Conservation (phyloP, 1,284 basidiomycete genomes). For the Ceratobasidium sp. region DNA sequence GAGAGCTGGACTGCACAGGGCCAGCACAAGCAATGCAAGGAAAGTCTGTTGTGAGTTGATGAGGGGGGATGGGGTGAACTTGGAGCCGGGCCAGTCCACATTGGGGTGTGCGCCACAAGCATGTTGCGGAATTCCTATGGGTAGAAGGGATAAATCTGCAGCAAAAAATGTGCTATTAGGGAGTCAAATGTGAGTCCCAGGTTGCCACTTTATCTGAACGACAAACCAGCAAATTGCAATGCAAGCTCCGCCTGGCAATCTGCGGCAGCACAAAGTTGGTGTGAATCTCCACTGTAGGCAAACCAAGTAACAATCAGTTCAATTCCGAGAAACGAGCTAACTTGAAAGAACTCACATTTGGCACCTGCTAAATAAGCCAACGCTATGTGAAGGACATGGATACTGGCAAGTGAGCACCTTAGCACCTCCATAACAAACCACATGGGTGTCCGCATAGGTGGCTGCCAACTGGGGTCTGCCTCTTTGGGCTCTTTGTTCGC, state of each 20-base stretch:
- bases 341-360: conserved; percentile 1
- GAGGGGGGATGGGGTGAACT: not conserved
- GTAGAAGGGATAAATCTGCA: not conserved
- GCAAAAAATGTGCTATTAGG: not conserved
- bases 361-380: conserved; percentile 43
- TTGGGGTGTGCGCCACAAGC: not conserved
- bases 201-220: not conserved
- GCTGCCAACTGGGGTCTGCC: conserved; percentile 11
- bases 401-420: conserved; percentile 41
- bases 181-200: not conserved
- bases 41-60: not conserved
- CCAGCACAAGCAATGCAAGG: not conserved
- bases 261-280: conserved; percentile 19
- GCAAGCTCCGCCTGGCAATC: conserved; percentile 16
- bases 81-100: not conserved
- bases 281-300: conserved; percentile 21
- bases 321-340: too few relatives aligned
- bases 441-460: not conserved
- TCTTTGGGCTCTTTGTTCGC: too few relatives aligned
- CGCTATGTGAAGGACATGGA: conserved; percentile 45
- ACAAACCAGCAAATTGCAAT: conserved; percentile 26
- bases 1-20: too few relatives aligned
- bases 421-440: conserved; percentile 45
- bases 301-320: not conserved
- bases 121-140: not conserved